Base-by-base conservation (phyloP, 2,329 filamentous ascomycete genomes). In the Cyanodermella asteris region DNA sequence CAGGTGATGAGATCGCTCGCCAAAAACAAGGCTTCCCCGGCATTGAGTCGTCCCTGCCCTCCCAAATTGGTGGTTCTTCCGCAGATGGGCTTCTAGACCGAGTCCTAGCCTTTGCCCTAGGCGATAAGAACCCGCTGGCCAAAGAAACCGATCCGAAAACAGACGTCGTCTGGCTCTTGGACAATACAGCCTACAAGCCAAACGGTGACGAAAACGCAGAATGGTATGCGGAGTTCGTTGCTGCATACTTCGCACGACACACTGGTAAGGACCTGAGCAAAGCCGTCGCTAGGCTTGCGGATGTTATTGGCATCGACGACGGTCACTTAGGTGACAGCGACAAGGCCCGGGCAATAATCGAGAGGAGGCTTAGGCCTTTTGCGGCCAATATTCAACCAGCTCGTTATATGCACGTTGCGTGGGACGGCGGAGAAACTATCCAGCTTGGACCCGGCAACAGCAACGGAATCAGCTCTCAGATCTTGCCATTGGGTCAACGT, bases 151-250 rank as follows among this genome's bases (percentile, higher is more conserved):
- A 67, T 27, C 55, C 58, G 10, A 50, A 64, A n/a, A 46, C 56
- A 24, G 74, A 91, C 44, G 67, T 64, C 9, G 69, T 93, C 20
- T 93, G 84, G 84, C 55, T 93, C 6, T 56, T 93, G 23, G 81
- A 94, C 52, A 91, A 87, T 40, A 84, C 76, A 3, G 82, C 81
- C 4, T 84, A 73, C 44, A 64, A 66, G 31, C 38, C 45, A 13
- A n/a, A n/a, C n/a, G n/a, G n/a, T n/a, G n/a, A n/a, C n/a, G 25
- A 41, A 26, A 42, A 43, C 32, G 31, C 34, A 22, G 33, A 39
- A 26, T 93, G 81, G 80, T 60, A 76, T 39, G 74, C 74, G 14
- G 78, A 93, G 42, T 81, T 82, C 32, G 69, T 91, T 1, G 67
- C 74, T 3, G 77, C 75, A 22, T 76, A 80, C 29, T 91, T 93